Percentiles rank a stretch among this genome's conserved stretches.
These are phyloP conservation scores for Geosmithia flava DNA, from an alignment of 2,329 filamentous ascomycete genomes.

Conservation along the genomic window DNA sequence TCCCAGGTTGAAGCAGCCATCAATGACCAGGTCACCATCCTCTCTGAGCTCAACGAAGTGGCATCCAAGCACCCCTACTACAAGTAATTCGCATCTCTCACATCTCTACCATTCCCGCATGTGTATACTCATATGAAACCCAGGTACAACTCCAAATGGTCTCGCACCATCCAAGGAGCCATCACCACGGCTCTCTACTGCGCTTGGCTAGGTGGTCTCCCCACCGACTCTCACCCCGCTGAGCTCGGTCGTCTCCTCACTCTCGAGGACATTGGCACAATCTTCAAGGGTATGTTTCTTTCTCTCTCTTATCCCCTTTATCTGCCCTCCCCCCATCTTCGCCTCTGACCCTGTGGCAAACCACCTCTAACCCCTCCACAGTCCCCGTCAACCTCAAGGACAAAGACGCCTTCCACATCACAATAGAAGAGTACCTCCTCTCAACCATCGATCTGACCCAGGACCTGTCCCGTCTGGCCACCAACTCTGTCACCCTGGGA, in stretches of 20 bases:
- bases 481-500: conserved; percentile 87
- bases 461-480: conserved; percentile 79
- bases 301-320: conserved; percentile 4
- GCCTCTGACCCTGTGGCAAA: too few relatives aligned
- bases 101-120: too few relatives aligned
- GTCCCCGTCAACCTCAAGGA: conserved; percentile 89
- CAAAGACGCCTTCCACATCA: conserved; percentile 82
- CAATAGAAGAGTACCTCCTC: conserved; percentile 93
- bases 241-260: conserved; percentile 59
- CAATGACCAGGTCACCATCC: conserved; percentile 56
- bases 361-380: too few relatives aligned
- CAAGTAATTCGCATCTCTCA: conserved; percentile 43
- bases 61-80: conserved; percentile 91
- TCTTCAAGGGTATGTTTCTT: conserved; percentile 49
- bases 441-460: conserved; percentile 79
- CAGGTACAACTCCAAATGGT: conserved; percentile 77
- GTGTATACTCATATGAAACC: conserved; percentile 3
- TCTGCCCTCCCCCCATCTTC: not conserved
- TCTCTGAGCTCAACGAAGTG: conserved; percentile 56
- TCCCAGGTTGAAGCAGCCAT: conserved; percentile 60
- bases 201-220: conserved; percentile 71
- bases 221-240: conserved; percentile 26
- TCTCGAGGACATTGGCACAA: conserved; percentile 73
- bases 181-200: conserved; percentile 42
- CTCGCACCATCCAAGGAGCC: conserved; percentile 71